Base-by-base conservation (phyloP, 2,329 filamentous ascomycete genomes). In the Diaporthe citrichinensis region DNA sequence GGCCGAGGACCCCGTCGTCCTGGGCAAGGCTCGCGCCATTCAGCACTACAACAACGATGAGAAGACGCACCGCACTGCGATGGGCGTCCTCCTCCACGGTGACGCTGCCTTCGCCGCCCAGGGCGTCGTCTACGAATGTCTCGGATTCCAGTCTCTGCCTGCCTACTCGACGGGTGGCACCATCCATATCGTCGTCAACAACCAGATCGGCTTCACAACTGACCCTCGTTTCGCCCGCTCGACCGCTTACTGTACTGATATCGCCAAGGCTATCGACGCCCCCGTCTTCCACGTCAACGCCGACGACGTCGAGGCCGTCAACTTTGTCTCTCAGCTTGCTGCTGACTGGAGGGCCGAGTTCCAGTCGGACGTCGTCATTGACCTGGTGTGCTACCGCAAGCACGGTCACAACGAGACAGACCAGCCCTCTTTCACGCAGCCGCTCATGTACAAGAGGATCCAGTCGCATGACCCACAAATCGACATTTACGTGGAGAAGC, bases 11-110 rank as follows among this genome's bases (percentile, higher is more conserved):
- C 97, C 97, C 12, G 97, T 99, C 77, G 97, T 99, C 68, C 91
- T 99, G 62, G 97, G 97, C 81, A 98, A 99, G 91, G 97, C 97
- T 76, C 94, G 97, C 80, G 96, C 97, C 76, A 98, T 99, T 82
- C 95, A 98, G 86, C 97, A 98, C 88, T 98, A 98, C 90, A 99
- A 99, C 89, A 94, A 97, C 79, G 97, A 99, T 80, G 97, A 99
- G 88, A 93, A 92, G 86, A 90, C 94, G 8, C 96, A 96, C 85
- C 91, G 91, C 79, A 95, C 94, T 76, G 97, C 97, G 79, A 98
- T 99, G 97, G 93, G 95, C 80, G 95, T 99, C 74, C 88, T 99
- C 79, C 92, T 99, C 71, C 97, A 99, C 88, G 97, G 97, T 88
- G 97, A 99, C 85, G 97, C 97, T 79, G 97, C 97, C 78, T 97